phyloP scores from a whole-genome alignment of 768 basidiomycete genomes.

The Suillus paluster region DNA sequence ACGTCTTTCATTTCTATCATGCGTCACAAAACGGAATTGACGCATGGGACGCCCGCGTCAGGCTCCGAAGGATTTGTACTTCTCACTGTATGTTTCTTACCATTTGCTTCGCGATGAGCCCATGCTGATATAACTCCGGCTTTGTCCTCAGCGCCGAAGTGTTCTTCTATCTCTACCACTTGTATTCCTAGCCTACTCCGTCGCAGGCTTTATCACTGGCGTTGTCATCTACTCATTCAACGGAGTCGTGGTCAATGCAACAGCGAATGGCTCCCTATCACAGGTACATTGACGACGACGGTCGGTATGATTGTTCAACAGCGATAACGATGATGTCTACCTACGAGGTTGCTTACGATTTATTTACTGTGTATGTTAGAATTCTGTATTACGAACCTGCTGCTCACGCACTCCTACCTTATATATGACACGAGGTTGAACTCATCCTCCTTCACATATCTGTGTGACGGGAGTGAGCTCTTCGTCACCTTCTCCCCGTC shows the following conservation, averaged over 20 bases:
- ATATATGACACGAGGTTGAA: background rate
- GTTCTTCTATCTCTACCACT: slow-evolving; percentile 73
- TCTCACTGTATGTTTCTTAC: slow-evolving; percentile 43
- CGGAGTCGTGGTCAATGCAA: slow-evolving; percentile 47
- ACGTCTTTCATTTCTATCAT: slow-evolving; percentile 73
- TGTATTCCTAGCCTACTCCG: slow-evolving; percentile 73
- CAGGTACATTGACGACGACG: slow-evolving; percentile 54
- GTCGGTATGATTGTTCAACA: slow-evolving; percentile 55
- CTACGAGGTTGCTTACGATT: background rate
- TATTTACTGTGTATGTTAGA: background rate
- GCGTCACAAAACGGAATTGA: slow-evolving; percentile 69
- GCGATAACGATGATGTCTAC: background rate
- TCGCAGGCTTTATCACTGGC: slow-evolving; percentile 68
- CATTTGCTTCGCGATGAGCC: slow-evolving; percentile 2
- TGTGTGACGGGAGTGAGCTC: no score
- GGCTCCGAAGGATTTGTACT: slow-evolving; percentile 63
- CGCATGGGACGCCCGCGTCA: slow-evolving; percentile 48
- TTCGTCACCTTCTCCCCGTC: no score
- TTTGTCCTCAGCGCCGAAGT: slow-evolving; percentile 46
- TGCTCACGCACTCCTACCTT: background rate
- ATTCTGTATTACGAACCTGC: background rate
- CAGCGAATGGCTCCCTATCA: slow-evolving; percentile 33
- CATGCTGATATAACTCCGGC: background rate
- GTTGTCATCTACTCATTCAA: slow-evolving; percentile 70
- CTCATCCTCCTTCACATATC: background rate